Evolutionary conservation across 2,329 filamentous ascomycete genomes (phyloP), one percentile per base, ranked within the genome.

Genomic region (Colletotrichum euphorbiae): DNA sequence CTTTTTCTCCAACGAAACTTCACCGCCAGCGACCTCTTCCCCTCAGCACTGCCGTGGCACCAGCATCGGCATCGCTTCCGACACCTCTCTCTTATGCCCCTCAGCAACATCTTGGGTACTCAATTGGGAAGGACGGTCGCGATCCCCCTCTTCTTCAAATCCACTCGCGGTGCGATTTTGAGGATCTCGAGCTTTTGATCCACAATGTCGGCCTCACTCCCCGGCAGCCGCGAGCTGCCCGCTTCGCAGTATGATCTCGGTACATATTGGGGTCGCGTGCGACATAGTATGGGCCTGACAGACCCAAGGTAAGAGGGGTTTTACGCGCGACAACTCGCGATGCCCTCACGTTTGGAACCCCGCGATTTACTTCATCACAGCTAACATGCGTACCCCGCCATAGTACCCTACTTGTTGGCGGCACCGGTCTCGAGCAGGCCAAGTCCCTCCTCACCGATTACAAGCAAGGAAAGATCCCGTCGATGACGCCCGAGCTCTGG

Each of bases 181-280:
- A 31, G 28, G 31, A 51, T 17, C 40, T 40, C 42, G 28, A 58
- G 17, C 42, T 21, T 2, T 7, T 1, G 31, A 15, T 12, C 6
- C 38, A 77, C 67, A 61, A 91, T 91, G 89, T 91, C 89, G 65
- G 83, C 89, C 67, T 90, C 89, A 24, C 79, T 91, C 36, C 88
- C 89, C 55, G 89, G 89, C 68, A 81, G 81, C 74, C 91, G 95
- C 79, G 93, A 97, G 80, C 86, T 98, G 72, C 96, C 96, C 70
- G 89, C 90, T 64, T 99, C 96, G 62, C 93, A 94, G 80, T 95
- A 97, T 87, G 93, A 99, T 78, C 86, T 99, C 75, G 89, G 81
- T 77, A 98, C 94, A 52, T 99, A 99, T 83, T 96, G 93, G 93
- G 96, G 96, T 72, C 90, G 96, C 67, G 96, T 98, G 76, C 89